Conservation (phyloP, 2,329 filamentous ascomycete species). For the Apiospora pterosperma region DNA sequence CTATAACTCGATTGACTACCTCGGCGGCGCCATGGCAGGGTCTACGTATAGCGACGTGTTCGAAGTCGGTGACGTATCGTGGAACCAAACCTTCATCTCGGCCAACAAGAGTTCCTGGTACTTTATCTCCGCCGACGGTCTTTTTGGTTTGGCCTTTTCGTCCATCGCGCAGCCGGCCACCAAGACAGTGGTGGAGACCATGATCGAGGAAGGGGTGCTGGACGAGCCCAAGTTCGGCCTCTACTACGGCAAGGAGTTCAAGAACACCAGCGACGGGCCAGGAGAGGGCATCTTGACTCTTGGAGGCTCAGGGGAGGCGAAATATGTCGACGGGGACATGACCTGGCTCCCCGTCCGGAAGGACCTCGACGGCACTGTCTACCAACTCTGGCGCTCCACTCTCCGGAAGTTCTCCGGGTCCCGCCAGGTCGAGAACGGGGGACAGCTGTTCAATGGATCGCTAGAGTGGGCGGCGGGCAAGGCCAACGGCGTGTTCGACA, state of each 20-base stretch:
- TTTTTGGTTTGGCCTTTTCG: constrained; percentile 31
- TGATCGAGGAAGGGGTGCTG: constrained; percentile 25
- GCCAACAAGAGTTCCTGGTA: constrained; percentile 28
- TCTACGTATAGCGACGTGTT: constrained; percentile 24
- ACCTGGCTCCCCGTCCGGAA: constrained; percentile 15
- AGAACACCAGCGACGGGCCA: constrained; percentile 12
- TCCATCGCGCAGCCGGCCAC: constrained; percentile 27
- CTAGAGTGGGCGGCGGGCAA: constrained; percentile 4
- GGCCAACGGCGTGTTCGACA: constrained; percentile 30
- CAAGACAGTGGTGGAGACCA: constrained; percentile 27
- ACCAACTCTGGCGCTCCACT: constrained; percentile 29
- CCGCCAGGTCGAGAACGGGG: not conserved
- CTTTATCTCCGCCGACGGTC: constrained; percentile 27
- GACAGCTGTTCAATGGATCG: constrained; percentile 7
- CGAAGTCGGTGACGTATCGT: constrained; percentile 13
- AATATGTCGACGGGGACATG: constrained; percentile 22
- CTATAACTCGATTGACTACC: constrained; percentile 24
- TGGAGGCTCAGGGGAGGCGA: constrained; percentile 28
- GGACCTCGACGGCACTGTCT: constrained; percentile 12
- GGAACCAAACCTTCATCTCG: constrained; percentile 27
- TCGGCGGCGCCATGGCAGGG: constrained; percentile 27
- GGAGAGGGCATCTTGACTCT: constrained; percentile 28
- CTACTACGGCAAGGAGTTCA: constrained; percentile 24
- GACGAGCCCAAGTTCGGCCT: constrained; percentile 29
- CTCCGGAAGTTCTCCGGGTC: constrained; percentile 14